Evolutionary conservation across 2,329 filamentous ascomycete genomes (phyloP).

Genomic region (Cladosporium velox): DNA sequence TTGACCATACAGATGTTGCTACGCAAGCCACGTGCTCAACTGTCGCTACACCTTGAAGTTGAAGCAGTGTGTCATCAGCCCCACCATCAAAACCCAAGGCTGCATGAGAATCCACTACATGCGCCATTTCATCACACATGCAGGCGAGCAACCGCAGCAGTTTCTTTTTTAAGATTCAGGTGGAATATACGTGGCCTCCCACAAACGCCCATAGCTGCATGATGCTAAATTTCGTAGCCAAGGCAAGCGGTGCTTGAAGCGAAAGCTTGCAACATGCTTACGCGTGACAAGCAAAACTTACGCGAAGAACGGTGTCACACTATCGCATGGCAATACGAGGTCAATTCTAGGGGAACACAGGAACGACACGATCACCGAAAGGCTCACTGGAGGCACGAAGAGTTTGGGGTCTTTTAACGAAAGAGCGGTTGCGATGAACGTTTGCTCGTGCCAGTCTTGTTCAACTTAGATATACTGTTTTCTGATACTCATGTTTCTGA

Average conservation of each 20-base stretch:
- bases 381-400: too few species aligned
- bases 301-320: neutral
- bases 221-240: neutral
- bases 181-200: neutral
- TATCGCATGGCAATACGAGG: neutral
- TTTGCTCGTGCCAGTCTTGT: neutral
- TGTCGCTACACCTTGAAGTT: neutral
- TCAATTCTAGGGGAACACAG: neutral
- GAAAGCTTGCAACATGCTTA: neutral
- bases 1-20: neutral
- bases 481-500: neutral
- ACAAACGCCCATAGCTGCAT: neutral
- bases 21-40: neutral
- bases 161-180: neutral
- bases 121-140: neutral
- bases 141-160: neutral
- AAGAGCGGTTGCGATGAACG: neutral
- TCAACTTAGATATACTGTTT: neutral
- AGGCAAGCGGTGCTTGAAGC: neutral
- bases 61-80: slow-evolving; percentile 12
- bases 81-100: slow-evolving; percentile 4
- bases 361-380: neutral
- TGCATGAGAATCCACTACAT: neutral
- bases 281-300: neutral
- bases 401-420: too few species aligned